Evolutionary conservation across 306 rosid genomes (phyloP), one percentile per base, ranked within the genome.

Genomic region (Lathyrus sativus): DNA sequence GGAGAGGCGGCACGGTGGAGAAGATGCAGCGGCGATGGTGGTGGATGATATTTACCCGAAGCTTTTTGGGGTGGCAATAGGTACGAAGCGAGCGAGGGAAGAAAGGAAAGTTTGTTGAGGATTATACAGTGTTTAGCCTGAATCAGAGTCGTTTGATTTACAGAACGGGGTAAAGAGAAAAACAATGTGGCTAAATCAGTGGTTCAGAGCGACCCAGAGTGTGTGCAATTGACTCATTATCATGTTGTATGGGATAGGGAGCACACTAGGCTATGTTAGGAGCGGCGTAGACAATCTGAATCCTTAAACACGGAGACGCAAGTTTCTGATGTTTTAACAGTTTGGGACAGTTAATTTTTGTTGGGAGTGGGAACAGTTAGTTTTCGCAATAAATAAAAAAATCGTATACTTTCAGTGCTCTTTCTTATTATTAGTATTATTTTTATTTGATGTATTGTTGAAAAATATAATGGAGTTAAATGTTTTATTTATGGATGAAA

Each of bases 1-100:
- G 39, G 33, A 11, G 29, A 76, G 69, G 60, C 71, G 67, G 61
- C 43, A 13, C 9, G 11, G 67, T 70, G 80, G 37, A 3, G 75
- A 73, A 29, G 44, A 39, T 19, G 8, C 17, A 0, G 67, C 50
- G 28, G 22, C 18, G 5, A 60, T 7, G 11, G n/a, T 11, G 61
- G 73, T 24, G 42, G 75, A 45, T 6, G 39, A 35, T 35, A 35
- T 7, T 35, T 35, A 76, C 13, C 88, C 88, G 41, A 87, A 79
- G 73, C 78, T 87, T 45, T 87, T 87, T 49, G 96, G 93, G 4
- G 92, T 85, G 49, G 75, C 81, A n/a, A 68, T 91, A 15, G 88
- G 89, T 3, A 68, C 55, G 15, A 92, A 89, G 83, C 81, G 98
- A 45, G 74, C 74, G 45, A 80, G 96, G 59, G 95, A 74, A 5